Evolutionary conservation across 345 rosid species (phyloP), one percentile per base, ranked within the genome.

Genomic region (Eucalyptus curtisii): DNA sequence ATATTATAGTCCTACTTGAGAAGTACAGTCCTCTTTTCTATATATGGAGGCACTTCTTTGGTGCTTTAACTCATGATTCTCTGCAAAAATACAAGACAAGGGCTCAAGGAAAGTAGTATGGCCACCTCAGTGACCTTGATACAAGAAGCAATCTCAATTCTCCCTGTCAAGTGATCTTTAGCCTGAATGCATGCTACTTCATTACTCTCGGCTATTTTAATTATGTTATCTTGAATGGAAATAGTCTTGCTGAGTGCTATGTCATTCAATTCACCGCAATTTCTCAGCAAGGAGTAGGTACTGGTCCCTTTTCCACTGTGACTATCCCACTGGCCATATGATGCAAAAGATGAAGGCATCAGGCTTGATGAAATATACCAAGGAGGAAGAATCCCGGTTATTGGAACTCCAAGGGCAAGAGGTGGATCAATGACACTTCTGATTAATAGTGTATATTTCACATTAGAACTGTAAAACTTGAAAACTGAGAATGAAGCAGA

Each of bases 321-420:
- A 86, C 40, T 37, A 37, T 37, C 40, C 40, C 40, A 37, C 40
- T 48, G 91, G 87, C 91, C 92, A 68, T 90, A 91, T 57, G 92
- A 89, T 88, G 92, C 96, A 40, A 49, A n/a, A 25, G 96, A 94
- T 87, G 91, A 93, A n/a, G 97, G 95, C 89, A 97, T 93, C 68
- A 94, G 91, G 90, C 92, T 89, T 87, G 98, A 96, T 90, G 98
- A 92, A 45, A 93, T 87, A 87, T 93, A 50, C 89, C 90, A 91
- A 37, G 99, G 97, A 33, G 99, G 99, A 88, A 97, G 95, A 92
- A 96, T 86, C 99, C 99, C 95, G 85, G 99, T 95, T 88, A 94
- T 91, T 86, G 97, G 97, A 88, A 86, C 92, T 86, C 99, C 99
- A 87, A 94, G 97, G 57, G 97, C 93, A 91, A 97, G 95, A 87